Evolutionary conservation across 192 early-diverging fungal genomes (phyloP), one percentile per base, ranked within the genome.

Genomic region (Dissophora ornata): DNA sequence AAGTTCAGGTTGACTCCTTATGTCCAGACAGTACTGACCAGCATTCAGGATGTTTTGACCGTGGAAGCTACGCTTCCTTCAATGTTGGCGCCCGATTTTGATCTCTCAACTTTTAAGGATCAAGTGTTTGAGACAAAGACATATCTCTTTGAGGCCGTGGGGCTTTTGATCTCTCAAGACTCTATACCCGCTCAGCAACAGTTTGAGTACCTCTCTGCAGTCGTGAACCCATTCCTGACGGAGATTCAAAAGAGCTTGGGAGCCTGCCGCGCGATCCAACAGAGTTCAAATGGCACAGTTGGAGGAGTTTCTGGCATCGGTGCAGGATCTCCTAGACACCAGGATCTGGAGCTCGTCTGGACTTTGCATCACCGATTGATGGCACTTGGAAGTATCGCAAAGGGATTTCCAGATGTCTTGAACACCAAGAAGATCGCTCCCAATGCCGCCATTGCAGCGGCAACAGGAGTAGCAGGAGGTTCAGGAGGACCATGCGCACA

Each of bases 61-160:
- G 84, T 93, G 7, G 89, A 83, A 52, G 88, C 88, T n/a, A 83
- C 89, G 13, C 63, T 88, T 18, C 80, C 87, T 34, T 65, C 75
- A 33, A 51, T 62, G 40, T 67, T 82, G 61, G 73, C 44, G 16
- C 53, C 84, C 11, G 82, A 68, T 13, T 83, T 83, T 67, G 84
- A 79, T 22, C 53, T 80, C 12, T 82, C 80, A 29, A 78, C 67
- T 2, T 81, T 75, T 66, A 83, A 87, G 48, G 74, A 84, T 19
- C 69, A 80, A 28, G 69, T 80, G n/a, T 79, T 78, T 58, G 85
- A 86, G 22, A 82, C 88, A 50, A 95, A 97, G 79, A 70, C 94
- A 26, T 97, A 92, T 78, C 69, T 97, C 34, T 97, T 96, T 84
- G 96, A 98, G 78, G 89, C 94, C 9, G 93, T 92, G 61, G 96